A percentile compares a stretch with the other conserved stretches of the same genome.
Conservation (phyloP, 345 rosid genomes). For the Rhizophora apiculata region DNA sequence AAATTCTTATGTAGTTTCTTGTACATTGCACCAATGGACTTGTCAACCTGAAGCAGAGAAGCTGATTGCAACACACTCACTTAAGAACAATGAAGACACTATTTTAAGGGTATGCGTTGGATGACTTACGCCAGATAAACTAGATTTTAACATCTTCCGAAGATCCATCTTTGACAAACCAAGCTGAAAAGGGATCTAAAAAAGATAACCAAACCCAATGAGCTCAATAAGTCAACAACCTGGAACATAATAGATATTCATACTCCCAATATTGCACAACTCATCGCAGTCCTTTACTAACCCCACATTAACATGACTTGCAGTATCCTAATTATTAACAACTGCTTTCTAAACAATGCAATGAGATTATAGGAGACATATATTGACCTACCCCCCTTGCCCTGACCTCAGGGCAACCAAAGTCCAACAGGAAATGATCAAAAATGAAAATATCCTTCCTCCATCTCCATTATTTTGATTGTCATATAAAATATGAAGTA, state of each 20-base stretch:
- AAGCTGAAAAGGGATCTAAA: conserved; percentile 87
- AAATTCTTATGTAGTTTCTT: conserved; percentile 95
- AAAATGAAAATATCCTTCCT: too few relatives aligned
- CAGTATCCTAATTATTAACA: too few relatives aligned
- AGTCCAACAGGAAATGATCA: background rate
- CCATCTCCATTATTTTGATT: too few relatives aligned
- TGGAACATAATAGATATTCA: too few relatives aligned
- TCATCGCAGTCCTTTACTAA: too few relatives aligned
- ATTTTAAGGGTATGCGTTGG: background rate
- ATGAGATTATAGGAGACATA: too few relatives aligned
- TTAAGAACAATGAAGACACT: background rate
- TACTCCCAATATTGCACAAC: too few relatives aligned
- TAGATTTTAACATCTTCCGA: conserved; percentile 76
- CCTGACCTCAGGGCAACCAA: too few relatives aligned
- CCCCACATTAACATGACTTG: too few relatives aligned
- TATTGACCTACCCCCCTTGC: too few relatives aligned
- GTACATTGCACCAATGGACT: conserved; percentile 80
- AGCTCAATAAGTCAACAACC: background rate
- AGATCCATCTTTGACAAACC: conserved; percentile 88
- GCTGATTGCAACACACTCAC: conserved; percentile 3
- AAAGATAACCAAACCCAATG: background rate
- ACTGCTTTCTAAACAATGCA: too few relatives aligned
- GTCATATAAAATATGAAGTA: too few relatives aligned
- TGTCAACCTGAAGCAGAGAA: conserved; percentile 61
- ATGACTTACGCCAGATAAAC: conserved; percentile 78